Evolutionary conservation across 352 stramenopile genomes (phyloP).

Genomic region (Aphanomyces euteiches): DNA sequence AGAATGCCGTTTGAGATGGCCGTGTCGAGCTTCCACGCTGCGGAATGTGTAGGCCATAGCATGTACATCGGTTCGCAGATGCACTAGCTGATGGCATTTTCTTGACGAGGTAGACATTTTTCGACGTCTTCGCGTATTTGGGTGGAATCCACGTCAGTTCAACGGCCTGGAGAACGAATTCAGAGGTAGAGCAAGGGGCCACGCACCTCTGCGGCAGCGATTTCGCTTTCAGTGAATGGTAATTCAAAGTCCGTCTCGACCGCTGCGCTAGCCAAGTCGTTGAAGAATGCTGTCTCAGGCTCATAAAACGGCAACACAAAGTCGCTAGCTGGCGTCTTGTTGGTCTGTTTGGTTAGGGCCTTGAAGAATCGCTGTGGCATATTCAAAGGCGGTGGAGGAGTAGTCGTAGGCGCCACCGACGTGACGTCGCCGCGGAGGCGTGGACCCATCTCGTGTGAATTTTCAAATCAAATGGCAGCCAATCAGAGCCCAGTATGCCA

Average conservation of each 20-base stretch:
- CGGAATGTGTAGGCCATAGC: conserved; percentile 45
- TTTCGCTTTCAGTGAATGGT: conserved; percentile 38
- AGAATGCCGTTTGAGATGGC: not conserved
- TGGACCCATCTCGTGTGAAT: not conserved
- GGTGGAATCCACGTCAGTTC: conserved; percentile 49
- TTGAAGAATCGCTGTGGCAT: conserved; percentile 8
- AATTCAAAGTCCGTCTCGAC: conserved; percentile 34
- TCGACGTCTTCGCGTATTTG: conserved; percentile 59
- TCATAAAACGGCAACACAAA: not conserved
- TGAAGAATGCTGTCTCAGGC: not conserved
- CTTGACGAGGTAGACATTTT: conserved; percentile 71
- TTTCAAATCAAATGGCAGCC: conserved; percentile 16
- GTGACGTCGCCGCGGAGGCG: conserved; percentile 1
- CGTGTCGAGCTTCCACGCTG: conserved; percentile 43
- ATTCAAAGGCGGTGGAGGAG: not conserved
- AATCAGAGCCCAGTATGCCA: conserved; percentile 3
- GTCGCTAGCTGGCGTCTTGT: not conserved
- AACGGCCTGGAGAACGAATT: conserved; percentile 11
- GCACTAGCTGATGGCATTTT: conserved; percentile 51
- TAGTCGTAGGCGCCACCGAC: not conserved
- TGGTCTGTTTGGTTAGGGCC: not conserved
- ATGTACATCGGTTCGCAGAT: conserved; percentile 74
- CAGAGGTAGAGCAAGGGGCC: not conserved
- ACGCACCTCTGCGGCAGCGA: conserved; percentile 30
- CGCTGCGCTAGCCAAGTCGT: not conserved